phyloP scores from a whole-genome alignment of 352 stramenopile genomes.

The Pythium angustatum region DNA sequence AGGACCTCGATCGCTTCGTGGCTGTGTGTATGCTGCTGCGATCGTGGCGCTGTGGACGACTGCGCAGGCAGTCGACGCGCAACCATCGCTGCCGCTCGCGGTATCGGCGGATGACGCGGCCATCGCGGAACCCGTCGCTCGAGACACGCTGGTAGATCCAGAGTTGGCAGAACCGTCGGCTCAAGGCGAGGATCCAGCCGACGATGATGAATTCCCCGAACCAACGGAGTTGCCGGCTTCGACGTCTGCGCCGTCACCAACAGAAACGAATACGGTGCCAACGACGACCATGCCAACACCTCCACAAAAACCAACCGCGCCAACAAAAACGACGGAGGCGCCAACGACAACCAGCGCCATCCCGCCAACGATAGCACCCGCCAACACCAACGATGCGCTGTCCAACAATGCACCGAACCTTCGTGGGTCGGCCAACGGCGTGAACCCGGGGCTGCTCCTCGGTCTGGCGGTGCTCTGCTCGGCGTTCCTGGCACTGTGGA shows the following conservation, averaged over 20 bases:
- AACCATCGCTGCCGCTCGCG: not conserved
- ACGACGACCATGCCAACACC: constrained; percentile 7
- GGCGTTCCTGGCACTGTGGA: constrained; percentile 27
- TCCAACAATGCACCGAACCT: constrained; percentile 9
- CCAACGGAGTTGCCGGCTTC: constrained; percentile 7
- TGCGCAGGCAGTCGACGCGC: not conserved
- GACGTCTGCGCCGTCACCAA: not conserved
- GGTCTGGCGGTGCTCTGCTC: constrained; percentile 20
- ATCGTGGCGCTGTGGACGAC: constrained; percentile 9
- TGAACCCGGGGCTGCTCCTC: constrained; percentile 12
- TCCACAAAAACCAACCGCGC: not conserved
- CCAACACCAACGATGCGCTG: constrained; percentile 14
- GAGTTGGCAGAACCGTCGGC: not conserved
- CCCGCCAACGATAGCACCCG: not conserved
- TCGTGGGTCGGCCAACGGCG: constrained; percentile 7
- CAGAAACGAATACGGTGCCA: not conserved
- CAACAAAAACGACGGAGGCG: constrained; percentile 9
- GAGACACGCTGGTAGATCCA: not conserved
- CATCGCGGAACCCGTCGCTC: not conserved
- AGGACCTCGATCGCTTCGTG: not conserved
- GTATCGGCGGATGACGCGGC: not conserved
- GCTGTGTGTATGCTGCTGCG: constrained; percentile 8
- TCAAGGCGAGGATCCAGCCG: not conserved
- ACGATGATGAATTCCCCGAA: constrained; percentile 7
- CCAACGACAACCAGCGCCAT: constrained; percentile 10